Conservation (phyloP, 768 basidiomycete genomes). For the Zangia roseola region DNA sequence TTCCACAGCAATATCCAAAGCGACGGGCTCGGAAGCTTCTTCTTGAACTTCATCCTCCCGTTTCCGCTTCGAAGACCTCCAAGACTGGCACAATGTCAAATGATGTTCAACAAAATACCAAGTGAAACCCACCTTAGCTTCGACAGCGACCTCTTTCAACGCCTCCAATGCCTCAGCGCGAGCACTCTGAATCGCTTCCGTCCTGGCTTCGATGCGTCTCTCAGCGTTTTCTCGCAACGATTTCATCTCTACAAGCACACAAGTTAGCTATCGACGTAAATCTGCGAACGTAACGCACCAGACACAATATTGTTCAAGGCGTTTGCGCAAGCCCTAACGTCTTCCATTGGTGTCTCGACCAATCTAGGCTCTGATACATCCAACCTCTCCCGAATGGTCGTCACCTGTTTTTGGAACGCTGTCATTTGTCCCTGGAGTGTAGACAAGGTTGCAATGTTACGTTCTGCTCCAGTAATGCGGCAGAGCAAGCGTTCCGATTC, state of each 20-base stretch:
- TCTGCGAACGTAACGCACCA: constrained; percentile 33
- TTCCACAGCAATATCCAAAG: neutral
- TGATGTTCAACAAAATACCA: constrained; percentile 13
- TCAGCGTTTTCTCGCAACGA: constrained; percentile 41
- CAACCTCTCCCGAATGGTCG: constrained; percentile 18
- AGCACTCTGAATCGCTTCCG: constrained; percentile 43
- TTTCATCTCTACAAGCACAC: constrained; percentile 41
- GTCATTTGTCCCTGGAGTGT: constrained; percentile 25
- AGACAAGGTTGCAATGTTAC: constrained; percentile 32
- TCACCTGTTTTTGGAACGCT: constrained; percentile 17
- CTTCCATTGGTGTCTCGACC: constrained; percentile 15
- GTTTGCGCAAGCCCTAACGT: constrained; percentile 31
- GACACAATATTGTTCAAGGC: constrained; percentile 40
- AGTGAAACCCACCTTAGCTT: constrained; percentile 29
- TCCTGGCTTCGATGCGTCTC: constrained; percentile 45
- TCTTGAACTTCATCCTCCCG: constrained; percentile 41
- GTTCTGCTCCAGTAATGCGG: constrained; percentile 27
- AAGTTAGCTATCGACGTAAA: neutral
- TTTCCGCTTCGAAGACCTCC: constrained; percentile 61
- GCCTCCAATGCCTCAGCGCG: constrained; percentile 38
- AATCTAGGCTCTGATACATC: constrained; percentile 15
- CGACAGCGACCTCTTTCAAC: constrained; percentile 36
- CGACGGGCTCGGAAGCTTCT: neutral
- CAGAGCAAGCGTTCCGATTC: constrained; percentile 30
- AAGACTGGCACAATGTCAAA: constrained; percentile 27